Evolutionary conservation across 2,329 filamentous ascomycete genomes (phyloP).

Genomic region (Ceratocystis variospora): DNA sequence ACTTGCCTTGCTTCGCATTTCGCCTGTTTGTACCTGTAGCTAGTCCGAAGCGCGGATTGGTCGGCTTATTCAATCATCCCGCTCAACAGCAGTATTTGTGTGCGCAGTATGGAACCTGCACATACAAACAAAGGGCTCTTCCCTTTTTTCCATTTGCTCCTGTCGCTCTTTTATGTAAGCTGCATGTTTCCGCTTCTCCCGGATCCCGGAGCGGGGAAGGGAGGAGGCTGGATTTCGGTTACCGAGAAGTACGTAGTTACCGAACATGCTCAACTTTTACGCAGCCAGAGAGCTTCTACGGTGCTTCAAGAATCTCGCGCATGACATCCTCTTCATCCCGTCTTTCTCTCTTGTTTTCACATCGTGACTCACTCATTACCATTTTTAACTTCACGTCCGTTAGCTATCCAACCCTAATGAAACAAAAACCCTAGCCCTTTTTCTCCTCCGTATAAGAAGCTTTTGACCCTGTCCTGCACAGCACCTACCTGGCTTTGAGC

Average conservation of each 20-base stretch:
- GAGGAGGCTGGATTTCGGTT: background rate
- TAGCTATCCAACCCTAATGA: background rate
- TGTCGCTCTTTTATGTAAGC: background rate
- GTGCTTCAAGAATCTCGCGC: too few species aligned
- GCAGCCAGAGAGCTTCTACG: too few species aligned
- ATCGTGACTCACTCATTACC: background rate
- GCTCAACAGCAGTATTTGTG: background rate
- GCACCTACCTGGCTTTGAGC: background rate
- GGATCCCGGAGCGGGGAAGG: slow-evolving; percentile 10
- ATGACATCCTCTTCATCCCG: background rate
- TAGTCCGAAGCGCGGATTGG: background rate
- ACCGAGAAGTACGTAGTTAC: background rate
- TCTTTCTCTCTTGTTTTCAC: background rate
- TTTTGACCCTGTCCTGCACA: background rate
- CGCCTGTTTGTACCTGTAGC: background rate
- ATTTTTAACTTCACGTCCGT: background rate
- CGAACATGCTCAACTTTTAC: background rate
- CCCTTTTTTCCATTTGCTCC: background rate
- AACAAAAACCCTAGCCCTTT: background rate
- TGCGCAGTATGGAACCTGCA: too few species aligned
- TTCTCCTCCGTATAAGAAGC: background rate
- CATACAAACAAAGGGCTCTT: background rate
- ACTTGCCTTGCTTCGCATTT: background rate
- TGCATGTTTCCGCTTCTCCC: slow-evolving; percentile 9
- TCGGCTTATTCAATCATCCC: background rate